Evolutionary conservation across 2,329 filamentous ascomycete species (phyloP).

Genomic region (Alternaria ethzedia): DNA sequence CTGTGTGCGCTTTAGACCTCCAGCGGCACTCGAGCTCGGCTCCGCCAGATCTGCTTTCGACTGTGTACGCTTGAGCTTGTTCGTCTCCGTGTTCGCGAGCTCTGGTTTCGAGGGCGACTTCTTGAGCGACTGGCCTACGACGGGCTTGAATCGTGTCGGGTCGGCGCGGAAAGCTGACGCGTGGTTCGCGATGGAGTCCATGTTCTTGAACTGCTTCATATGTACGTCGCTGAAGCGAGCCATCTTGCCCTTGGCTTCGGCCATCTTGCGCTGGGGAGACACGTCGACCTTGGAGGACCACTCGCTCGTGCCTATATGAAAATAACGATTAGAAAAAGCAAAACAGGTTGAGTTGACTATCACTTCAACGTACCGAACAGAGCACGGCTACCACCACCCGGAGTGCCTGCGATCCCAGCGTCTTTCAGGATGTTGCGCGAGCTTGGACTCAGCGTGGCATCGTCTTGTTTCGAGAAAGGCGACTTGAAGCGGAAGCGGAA

Average conservation of each 20-base stretch:
- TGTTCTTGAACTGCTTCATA: slow-evolving; percentile 90
- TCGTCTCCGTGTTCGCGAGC: slow-evolving; percentile 48
- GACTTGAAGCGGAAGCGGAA: slow-evolving; percentile 71
- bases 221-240: slow-evolving; percentile 84
- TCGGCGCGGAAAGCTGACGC: slow-evolving; percentile 76
- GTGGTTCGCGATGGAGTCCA: slow-evolving; percentile 93
- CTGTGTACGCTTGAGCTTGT: slow-evolving; percentile 58
- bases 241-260: slow-evolving; percentile 77
- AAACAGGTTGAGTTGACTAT: not conserved
- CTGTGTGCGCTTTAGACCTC: slow-evolving; percentile 56
- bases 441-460: slow-evolving; percentile 57
- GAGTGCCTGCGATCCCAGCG: slow-evolving; percentile 66
- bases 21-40: slow-evolving; percentile 51
- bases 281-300: slow-evolving; percentile 49
- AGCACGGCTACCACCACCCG: slow-evolving; percentile 49
- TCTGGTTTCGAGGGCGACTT: slow-evolving; percentile 55
- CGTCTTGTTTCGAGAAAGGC: slow-evolving; percentile 69
- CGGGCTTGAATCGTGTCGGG: slow-evolving; percentile 60
- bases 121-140: slow-evolving; percentile 31
- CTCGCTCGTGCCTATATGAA: slow-evolving; percentile 31
- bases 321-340: not conserved
- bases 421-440: slow-evolving; percentile 68
- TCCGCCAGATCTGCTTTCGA: slow-evolving; percentile 72
- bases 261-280: slow-evolving; percentile 70
- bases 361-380: slow-evolving; percentile 30